Base-by-base conservation (phyloP, 2,329 filamentous ascomycete species). In the Sordariomycetes sp. region DNA sequence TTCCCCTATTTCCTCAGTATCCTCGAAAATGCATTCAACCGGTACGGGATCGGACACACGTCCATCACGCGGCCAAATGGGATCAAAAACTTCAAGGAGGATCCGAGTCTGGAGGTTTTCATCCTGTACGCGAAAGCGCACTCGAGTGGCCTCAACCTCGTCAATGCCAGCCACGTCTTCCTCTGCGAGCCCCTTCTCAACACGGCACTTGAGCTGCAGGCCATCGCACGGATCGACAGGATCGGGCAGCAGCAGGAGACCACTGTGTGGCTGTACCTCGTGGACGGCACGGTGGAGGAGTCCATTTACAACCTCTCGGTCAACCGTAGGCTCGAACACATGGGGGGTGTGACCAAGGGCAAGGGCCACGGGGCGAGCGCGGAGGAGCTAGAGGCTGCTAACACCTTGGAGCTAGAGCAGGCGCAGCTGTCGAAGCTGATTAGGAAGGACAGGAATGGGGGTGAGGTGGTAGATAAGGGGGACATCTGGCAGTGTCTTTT, bases 111-210 rank as follows among this genome's bases (percentile, higher is more conserved):
- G 6, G 90, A 97, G 68, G 92, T 88, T 64, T 93, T 99, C 64
- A 78, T 97, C 3, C 79, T 99, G 16, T 91, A 97, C 67, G 92
- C 92, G 6, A 89, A 91, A 63, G 88, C 90, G 0, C 90, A 96
- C 68, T 88, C 90, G 0, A 92, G 89, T 1, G 94, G 94, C 0
- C 77, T 99, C 34, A 97, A 96, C 61, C 80, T 99, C 0, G 88
- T 96, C 63, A 93, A 95, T 65, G 94, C 93, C 4, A 96, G 85
- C 54, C 91, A 97, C 67, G 91, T 97, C 1, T 95, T 97, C 67
- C 80, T 99, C 4, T 96, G 91, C 69, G 94, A 99, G 68, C 94
- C 94, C 2, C 76, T 97, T 3, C 84, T 97, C 64, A 96, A 97
- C 67, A 93, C 93, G 0, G 91, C 92, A 0, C 83, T 99, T 18